Conservation (phyloP, 2,329 filamentous ascomycete genomes). For the Coniosporium tulheliwenetii region DNA sequence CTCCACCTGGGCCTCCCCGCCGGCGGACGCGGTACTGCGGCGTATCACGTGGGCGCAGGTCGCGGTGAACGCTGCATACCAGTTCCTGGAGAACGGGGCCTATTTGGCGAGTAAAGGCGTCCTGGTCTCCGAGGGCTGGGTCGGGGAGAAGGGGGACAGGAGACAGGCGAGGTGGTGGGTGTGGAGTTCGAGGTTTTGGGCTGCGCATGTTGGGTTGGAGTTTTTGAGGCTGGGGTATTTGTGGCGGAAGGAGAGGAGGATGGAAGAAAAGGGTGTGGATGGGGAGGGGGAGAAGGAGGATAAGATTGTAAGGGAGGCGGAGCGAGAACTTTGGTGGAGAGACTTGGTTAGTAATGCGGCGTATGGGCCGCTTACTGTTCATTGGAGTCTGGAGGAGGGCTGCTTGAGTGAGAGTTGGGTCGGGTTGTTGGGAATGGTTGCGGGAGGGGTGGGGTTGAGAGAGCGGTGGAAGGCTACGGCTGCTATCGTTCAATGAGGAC, state of each 20-base stretch:
- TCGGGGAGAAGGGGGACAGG: conserved; percentile 24
- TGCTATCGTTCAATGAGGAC: too few relatives aligned
- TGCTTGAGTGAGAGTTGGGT: conserved; percentile 42
- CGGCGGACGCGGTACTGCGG: conserved; percentile 28
- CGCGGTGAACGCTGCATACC: conserved; percentile 50
- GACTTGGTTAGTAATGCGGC: conserved; percentile 54
- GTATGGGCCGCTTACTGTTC: conserved; percentile 69
- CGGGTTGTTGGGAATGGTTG: conserved; percentile 41
- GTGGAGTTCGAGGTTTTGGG: conserved; percentile 71
- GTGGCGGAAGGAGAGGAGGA: conserved; percentile 24
- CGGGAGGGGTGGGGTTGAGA: conserved; percentile 24
- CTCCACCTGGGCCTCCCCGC: conserved; percentile 16
- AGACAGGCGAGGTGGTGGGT: conserved; percentile 46
- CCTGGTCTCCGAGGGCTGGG: conserved; percentile 31
- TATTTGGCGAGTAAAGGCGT: conserved; percentile 64
- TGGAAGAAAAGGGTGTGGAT: conserved; percentile 7
- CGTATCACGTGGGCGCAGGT: conserved; percentile 54
- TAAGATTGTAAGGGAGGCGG: conserved; percentile 16
- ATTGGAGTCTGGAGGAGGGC: conserved; percentile 63
- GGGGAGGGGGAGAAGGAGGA: conserved; percentile 13
- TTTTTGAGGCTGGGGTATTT: conserved; percentile 42
- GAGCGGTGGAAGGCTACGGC: conserved; percentile 28
- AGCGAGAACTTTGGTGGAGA: conserved; percentile 41
- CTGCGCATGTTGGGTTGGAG: conserved; percentile 61
- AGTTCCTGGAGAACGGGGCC: conserved; percentile 68